Percentiles rank a stretch among this genome's conserved stretches.
Evolutionary conservation across 495 filamentous ascomycete genomes (phyloP).

Genomic region (Penicillium manginii): DNA sequence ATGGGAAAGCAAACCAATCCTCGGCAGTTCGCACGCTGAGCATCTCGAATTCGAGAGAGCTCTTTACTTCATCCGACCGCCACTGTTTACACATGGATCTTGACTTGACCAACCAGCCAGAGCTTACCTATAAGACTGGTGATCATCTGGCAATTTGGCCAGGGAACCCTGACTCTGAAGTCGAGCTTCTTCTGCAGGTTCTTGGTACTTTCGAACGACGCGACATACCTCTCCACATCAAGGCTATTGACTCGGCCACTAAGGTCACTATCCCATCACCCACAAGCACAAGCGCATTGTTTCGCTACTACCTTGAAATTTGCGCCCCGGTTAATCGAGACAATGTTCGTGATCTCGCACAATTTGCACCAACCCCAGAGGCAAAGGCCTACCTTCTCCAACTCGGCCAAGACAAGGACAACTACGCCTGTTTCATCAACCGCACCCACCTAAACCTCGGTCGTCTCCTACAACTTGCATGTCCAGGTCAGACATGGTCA

Average conservation of each 20-base stretch:
- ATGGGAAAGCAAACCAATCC: constrained; percentile 32
- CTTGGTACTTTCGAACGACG: constrained; percentile 36
- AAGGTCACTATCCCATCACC: constrained; percentile 48
- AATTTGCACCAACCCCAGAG: constrained; percentile 46
- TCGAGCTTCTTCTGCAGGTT: constrained; percentile 39
- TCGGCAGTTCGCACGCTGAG: constrained; percentile 37
- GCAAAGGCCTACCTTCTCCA: constrained; percentile 37
- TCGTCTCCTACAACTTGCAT: constrained; percentile 37
- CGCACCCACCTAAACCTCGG: constrained; percentile 47
- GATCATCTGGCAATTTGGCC: constrained; percentile 79
- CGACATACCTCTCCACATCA: constrained; percentile 36
- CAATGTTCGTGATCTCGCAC: constrained; percentile 41
- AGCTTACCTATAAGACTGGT: constrained; percentile 68
- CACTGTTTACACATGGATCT: constrained; percentile 57
- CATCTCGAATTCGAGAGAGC: constrained; percentile 39
- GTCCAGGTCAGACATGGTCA: constrained; percentile 36
- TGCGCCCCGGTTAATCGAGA: constrained; percentile 51
- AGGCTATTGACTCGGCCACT: constrained; percentile 33
- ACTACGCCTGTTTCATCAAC: constrained; percentile 36
- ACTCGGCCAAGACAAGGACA: constrained; percentile 38
- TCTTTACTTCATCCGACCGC: constrained; percentile 40
- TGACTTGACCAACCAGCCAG: constrained; percentile 45
- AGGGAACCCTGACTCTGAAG: constrained; percentile 61
- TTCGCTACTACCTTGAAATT: constrained; percentile 56
- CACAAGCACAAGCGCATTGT: constrained; percentile 42